Evolutionary conservation across 768 basidiomycete species (phyloP).

Genomic region (Lactifluus pinguis): DNA sequence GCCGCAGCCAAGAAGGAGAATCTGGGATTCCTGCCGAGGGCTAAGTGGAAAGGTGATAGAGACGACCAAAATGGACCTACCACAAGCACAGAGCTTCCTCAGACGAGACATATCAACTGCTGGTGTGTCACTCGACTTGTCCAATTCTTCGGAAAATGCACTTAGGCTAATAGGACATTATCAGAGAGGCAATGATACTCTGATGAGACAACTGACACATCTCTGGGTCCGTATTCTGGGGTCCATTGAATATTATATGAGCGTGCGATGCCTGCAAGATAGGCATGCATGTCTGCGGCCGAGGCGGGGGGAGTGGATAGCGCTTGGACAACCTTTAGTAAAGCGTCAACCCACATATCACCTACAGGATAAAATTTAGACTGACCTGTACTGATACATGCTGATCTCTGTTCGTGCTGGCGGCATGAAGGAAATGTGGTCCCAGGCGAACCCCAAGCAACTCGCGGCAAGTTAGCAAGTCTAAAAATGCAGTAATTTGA

Average conservation of each 20-base stretch:
- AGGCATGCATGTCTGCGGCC: constrained; percentile 46
- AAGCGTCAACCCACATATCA: background rate
- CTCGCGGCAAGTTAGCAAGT: constrained; percentile 47
- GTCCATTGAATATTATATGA: constrained; percentile 49
- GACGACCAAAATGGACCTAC: constrained; percentile 31
- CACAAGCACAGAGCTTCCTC: constrained; percentile 49
- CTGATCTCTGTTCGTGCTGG: constrained; percentile 39
- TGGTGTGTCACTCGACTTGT: constrained; percentile 35
- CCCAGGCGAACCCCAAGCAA: constrained; percentile 50
- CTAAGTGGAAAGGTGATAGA: constrained; percentile 3
- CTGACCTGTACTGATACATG: constrained; percentile 46
- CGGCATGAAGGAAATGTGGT: constrained; percentile 46
- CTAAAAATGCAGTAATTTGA: constrained; percentile 28
- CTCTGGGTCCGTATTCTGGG: constrained; percentile 50
- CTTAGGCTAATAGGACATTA: constrained; percentile 34
- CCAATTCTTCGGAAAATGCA: constrained; percentile 52
- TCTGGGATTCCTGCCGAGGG: constrained; percentile 53
- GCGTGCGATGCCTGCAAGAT: constrained; percentile 45
- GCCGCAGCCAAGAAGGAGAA: constrained; percentile 66
- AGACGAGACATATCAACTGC: constrained; percentile 49
- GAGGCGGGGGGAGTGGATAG: constrained; percentile 46
- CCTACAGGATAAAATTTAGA: background rate
- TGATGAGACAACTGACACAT: constrained; percentile 39
- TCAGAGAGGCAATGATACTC: constrained; percentile 4
- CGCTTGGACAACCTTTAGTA: constrained; percentile 40